These are phyloP conservation scores for Gnaphalium uliginosum DNA, from an alignment of 129 eudicot species.

Conservation along the genomic window DNA sequence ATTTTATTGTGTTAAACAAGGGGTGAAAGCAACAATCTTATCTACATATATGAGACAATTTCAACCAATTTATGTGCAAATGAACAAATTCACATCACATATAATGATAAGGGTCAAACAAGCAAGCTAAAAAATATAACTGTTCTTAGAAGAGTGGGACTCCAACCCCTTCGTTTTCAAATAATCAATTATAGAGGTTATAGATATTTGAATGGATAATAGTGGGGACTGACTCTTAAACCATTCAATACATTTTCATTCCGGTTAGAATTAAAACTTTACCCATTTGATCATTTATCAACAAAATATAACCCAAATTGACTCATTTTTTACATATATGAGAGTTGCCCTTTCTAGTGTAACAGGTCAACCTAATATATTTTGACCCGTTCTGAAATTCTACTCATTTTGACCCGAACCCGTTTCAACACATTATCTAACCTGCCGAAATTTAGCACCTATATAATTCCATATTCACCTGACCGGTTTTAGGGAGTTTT, in stretches of 20 bases:
- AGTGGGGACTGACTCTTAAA: no score
- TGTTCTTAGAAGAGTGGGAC: no score
- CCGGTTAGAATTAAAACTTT: no score
- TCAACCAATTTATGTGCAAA: not conserved
- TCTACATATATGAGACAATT: not conserved
- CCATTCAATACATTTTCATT: no score
- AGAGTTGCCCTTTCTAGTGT: not conserved
- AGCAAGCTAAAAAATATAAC: not conserved
- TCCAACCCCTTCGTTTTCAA: no score
- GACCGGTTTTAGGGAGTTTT: constrained; percentile 58
- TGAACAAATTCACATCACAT: not conserved
- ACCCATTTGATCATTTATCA: no score
- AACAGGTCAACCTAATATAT: not conserved
- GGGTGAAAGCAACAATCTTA: not conserved
- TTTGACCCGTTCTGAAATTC: not conserved
- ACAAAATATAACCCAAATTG: not conserved
- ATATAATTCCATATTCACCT: constrained; percentile 41
- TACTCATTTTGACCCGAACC: not conserved
- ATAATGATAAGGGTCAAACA: not conserved
- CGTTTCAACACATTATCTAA: not conserved
- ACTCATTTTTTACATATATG: not conserved
- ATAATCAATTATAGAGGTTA: no score
- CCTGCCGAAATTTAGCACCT: not conserved
- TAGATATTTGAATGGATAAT: no score
- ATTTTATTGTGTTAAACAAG: not conserved